Evolutionary conservation across 495 filamentous ascomycete genomes (phyloP).

Genomic region (Trichoderma reesei): DNA sequence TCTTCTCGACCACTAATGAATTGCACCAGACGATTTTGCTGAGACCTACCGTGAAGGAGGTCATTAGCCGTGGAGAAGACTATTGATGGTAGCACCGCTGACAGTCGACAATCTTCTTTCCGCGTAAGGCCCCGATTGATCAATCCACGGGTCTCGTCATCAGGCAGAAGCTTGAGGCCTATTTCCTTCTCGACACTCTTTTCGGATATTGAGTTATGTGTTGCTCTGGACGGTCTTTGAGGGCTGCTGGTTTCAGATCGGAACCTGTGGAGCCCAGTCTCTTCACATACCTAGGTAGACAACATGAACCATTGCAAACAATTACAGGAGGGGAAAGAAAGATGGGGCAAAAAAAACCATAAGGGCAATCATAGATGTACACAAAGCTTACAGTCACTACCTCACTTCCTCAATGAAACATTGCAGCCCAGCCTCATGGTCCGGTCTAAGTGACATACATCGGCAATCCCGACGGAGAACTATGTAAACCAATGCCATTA

Average conservation of each 20-base stretch:
- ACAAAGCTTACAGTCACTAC: neutral
- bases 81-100: constrained; percentile 39
- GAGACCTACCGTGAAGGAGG: constrained; percentile 79
- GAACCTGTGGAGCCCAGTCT: too few relatives aligned
- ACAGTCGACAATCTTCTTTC: neutral
- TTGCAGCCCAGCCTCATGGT: neutral
- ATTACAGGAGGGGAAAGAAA: neutral
- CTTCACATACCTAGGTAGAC: neutral
- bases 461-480: too few relatives aligned
- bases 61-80: constrained; percentile 84
- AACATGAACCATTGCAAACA: neutral
- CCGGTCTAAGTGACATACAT: too few relatives aligned
- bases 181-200: neutral
- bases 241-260: neutral
- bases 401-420: neutral
- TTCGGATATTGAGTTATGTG: neutral
- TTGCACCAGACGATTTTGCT: constrained; percentile 66
- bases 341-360: neutral
- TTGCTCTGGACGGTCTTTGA: neutral
- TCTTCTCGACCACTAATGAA: constrained; percentile 11
- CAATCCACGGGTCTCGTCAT: neutral
- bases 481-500: too few relatives aligned
- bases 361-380: neutral
- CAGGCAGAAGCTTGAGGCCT: neutral
- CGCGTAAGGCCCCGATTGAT: neutral